phyloP scores from a whole-genome alignment of 805 yeast species.

The Kuraishia cidri region DNA sequence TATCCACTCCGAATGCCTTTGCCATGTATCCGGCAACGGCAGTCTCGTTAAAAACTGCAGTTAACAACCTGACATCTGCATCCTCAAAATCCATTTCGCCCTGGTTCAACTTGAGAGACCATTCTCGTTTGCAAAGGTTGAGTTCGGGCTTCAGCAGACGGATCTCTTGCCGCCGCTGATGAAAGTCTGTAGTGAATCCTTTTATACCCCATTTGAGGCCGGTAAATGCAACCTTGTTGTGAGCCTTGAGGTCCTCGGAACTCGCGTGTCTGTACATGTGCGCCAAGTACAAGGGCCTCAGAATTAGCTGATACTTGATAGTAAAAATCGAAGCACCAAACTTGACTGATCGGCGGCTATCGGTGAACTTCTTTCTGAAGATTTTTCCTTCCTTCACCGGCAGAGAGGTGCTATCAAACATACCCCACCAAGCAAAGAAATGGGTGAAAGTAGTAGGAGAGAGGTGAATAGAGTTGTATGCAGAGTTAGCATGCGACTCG shows the following conservation, averaged over 20 bases:
- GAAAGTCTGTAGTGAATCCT: constrained; percentile 53
- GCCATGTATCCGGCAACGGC: constrained; percentile 34
- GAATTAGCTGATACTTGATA: constrained; percentile 67
- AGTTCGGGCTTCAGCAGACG: constrained; percentile 35
- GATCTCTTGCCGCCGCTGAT: constrained; percentile 45
- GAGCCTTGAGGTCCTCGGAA: constrained; percentile 24
- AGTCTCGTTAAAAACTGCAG: constrained; percentile 54
- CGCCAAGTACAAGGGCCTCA: constrained; percentile 66
- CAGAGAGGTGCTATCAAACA: constrained; percentile 69
- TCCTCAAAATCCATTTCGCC: constrained; percentile 51
- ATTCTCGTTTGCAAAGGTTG: constrained; percentile 30
- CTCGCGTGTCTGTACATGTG: constrained; percentile 56
- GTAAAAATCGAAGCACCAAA: constrained; percentile 41
- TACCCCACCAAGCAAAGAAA: constrained; percentile 80
- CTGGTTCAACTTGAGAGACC: constrained; percentile 41
- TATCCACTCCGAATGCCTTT: constrained; percentile 16
- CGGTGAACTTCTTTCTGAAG: constrained; percentile 71
- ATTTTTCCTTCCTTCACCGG: constrained; percentile 73
- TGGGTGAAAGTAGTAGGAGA: constrained; percentile 60
- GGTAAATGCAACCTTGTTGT: constrained; percentile 40
- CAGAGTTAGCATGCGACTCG: constrained; percentile 23
- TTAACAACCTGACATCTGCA: constrained; percentile 55
- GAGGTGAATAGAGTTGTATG: constrained; percentile 69
- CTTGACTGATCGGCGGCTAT: constrained; percentile 29
- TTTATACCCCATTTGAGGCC: constrained; percentile 64